Conservation (phyloP, 352 stramenopile species). For the Phytopythium cucurbitacearum region DNA sequence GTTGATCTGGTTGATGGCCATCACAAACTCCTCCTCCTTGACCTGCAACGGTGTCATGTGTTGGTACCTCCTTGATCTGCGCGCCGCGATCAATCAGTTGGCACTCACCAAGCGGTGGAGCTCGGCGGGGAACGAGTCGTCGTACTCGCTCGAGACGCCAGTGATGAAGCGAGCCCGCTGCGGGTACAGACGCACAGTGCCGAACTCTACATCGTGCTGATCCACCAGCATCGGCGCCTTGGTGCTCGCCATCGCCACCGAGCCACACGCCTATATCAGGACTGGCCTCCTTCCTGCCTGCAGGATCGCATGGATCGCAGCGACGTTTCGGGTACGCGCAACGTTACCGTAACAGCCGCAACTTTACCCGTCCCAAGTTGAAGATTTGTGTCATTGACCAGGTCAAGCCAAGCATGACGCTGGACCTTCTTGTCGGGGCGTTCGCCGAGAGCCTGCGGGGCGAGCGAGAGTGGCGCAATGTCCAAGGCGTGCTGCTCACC, state of each 20-base stretch:
- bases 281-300: neutral
- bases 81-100: neutral
- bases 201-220: slow-evolving; percentile 20
- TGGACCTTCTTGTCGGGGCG: neutral
- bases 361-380: too few species aligned
- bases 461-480: slow-evolving; percentile 61
- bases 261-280: neutral
- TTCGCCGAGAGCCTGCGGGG: slow-evolving; percentile 23
- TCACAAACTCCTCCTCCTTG: slow-evolving; percentile 54
- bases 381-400: neutral
- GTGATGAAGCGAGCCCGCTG: slow-evolving; percentile 67
- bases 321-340: slow-evolving; percentile 3
- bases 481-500: slow-evolving; percentile 42
- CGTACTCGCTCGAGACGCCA: slow-evolving; percentile 61
- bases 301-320: slow-evolving; percentile 1
- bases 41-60: slow-evolving; percentile 13
- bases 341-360: neutral
- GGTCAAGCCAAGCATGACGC: neutral
- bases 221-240: slow-evolving; percentile 2
- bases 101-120: slow-evolving; percentile 37
- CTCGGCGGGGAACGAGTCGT: slow-evolving; percentile 65
- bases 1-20: slow-evolving; percentile 83
- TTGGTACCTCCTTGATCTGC: neutral
- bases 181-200: slow-evolving; percentile 44
- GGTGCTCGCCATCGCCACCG: neutral